Evolutionary conservation across 176 grass and related monocot genomes (phyloP), one percentile per base, ranked within the genome.

Genomic region (Cenchrus americanus): DNA sequence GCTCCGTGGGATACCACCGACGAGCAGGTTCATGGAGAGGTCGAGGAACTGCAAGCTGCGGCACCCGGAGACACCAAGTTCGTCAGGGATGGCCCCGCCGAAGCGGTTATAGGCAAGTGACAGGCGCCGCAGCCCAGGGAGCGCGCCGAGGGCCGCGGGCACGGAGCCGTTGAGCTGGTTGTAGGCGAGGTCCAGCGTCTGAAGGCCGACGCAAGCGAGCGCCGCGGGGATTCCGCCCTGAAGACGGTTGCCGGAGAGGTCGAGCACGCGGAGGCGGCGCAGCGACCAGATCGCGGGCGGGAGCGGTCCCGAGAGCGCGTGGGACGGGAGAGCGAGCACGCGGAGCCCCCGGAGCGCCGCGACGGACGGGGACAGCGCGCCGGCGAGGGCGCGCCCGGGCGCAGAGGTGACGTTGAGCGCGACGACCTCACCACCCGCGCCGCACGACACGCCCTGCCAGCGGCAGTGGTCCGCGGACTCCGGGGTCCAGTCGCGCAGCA

Each of bases 91-190:
- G 58, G 91, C 84, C 37, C 96, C 91, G 26, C 89, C 78, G 18
- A 98, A 74, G 60, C 83, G 91, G 49, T 98, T 98, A 79, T 83
- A 88, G 42, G 88, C 86, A 10, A 98, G 96, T 34, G 87, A 86
- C 2, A 98, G 76, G 76, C 92, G 84, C 21, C 85, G 88, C 9
- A 98, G 66, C 15, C 24, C 73, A 22, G 74, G 58, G 6, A 93
- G 77, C 42, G 71, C 68, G 52, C 85, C 83, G 0, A 89, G 76
- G 44, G 89, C 88, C 1, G 86, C 79, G 19, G 92, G 85, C 49
- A 98, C 66, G 66, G 96, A 90, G 64, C 91, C 96, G 78, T 91
- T 95, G 82, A 98, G 76, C 75, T 65, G 50, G 85, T 98, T 98
- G 59, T 84, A 84, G 60, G 96, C 80, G 27, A 98, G 93, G 88